Percentiles rank a stretch among this genome's conserved stretches.
Evolutionary conservation across 2,329 filamentous ascomycete genomes (phyloP).

Genomic region (Rugonectria rugulosa): DNA sequence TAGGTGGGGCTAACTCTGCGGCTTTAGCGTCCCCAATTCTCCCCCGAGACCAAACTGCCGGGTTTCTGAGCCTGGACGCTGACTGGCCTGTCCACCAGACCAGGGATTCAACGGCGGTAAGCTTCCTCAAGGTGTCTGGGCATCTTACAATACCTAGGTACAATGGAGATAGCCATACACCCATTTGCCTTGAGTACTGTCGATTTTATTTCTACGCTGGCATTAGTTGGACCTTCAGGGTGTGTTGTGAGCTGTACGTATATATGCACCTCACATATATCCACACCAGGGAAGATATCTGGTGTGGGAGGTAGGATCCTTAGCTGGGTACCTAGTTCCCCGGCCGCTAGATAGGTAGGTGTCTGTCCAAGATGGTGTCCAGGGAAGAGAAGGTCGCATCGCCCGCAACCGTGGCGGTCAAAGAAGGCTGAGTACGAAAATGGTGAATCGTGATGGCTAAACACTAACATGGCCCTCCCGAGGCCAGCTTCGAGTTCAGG

Average conservation of each 20-base stretch:
- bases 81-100: constrained; percentile 32
- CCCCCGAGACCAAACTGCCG: constrained; percentile 47
- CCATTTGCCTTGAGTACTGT: neutral
- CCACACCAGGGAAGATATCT: neutral
- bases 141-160: too few relatives aligned
- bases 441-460: neutral
- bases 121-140: constrained; percentile 1
- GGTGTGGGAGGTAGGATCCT: constrained; percentile 13
- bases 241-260: neutral
- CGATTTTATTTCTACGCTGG: too few relatives aligned
- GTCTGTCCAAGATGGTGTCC: constrained; percentile 1
- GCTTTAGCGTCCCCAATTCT: constrained; percentile 41
- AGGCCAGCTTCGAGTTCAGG: constrained; percentile 20
- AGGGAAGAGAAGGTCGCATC: constrained; percentile 16
- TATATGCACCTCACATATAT: neutral
- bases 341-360: constrained; percentile 2
- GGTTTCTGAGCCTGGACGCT: constrained; percentile 30
- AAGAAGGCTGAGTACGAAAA: constrained; percentile 22
- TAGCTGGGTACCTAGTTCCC: neutral
- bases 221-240: too few relatives aligned
- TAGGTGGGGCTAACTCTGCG: constrained; percentile 36
- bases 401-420: constrained; percentile 21
- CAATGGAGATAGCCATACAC: too few relatives aligned
- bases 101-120: constrained; percentile 14
- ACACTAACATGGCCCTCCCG: neutral